These are phyloP conservation scores for Microthlaspi erraticum DNA, from an alignment of 345 rosid species.

Conservation along the genomic window DNA sequence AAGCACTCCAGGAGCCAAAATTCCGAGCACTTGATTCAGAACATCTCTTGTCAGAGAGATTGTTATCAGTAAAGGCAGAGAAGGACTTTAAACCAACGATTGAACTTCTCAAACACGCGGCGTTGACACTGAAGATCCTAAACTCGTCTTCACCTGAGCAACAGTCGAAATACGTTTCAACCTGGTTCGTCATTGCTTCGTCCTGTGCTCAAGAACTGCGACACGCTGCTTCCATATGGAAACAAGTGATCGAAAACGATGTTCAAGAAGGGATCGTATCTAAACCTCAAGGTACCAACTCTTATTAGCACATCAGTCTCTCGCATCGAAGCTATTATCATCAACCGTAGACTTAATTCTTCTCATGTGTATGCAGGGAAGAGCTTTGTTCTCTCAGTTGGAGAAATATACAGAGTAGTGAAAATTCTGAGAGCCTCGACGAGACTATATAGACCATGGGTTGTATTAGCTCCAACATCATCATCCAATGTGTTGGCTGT, in stretches of 20 bases:
- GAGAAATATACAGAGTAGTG: constrained; percentile 80
- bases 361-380: constrained; percentile 55
- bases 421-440: constrained; percentile 65
- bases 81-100: constrained; percentile 55
- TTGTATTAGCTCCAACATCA: constrained; percentile 48
- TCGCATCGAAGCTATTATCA: not conserved
- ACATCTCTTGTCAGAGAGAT: constrained; percentile 60
- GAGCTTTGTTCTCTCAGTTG: constrained; percentile 64
- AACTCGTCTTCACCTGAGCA: constrained; percentile 60
- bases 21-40: constrained; percentile 67
- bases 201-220: constrained; percentile 73
- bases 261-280: constrained; percentile 55
- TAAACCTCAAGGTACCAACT: constrained; percentile 60
- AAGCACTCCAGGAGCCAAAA: constrained; percentile 58
- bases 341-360: constrained; percentile 7
- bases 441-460: constrained; percentile 81
- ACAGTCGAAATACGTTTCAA: constrained; percentile 57
- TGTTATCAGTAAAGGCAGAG: constrained; percentile 74
- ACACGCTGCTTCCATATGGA: constrained; percentile 84
- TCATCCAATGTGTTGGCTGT: constrained; percentile 47
- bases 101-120: constrained; percentile 65
- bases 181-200: constrained; percentile 67
- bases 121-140: constrained; percentile 59
- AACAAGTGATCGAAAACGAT: constrained; percentile 55
- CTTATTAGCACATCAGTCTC: not conserved